These are phyloP conservation scores for Massariosphaeria phaeospora DNA, from an alignment of 495 filamentous ascomycete species.

Conservation along the genomic window DNA sequence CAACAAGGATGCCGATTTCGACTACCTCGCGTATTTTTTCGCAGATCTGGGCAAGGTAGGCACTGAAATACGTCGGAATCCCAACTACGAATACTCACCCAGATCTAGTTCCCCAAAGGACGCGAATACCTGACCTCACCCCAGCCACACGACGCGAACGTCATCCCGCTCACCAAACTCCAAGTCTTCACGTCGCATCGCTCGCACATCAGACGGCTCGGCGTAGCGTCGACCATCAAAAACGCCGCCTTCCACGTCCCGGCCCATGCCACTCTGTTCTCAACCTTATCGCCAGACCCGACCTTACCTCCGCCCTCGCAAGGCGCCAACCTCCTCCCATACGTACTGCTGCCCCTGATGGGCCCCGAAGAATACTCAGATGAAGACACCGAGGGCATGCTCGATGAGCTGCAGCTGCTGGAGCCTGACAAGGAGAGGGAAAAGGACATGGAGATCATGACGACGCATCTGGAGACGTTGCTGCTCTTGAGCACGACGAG, in stretches of 20 bases:
- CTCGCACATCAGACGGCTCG: slow-evolving; percentile 71
- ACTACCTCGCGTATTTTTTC: slow-evolving; percentile 90
- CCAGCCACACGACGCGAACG: slow-evolving; percentile 64
- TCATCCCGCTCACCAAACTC: slow-evolving; percentile 82
- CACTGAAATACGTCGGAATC: background rate
- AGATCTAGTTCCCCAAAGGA: slow-evolving; percentile 51
- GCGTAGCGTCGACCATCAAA: slow-evolving; percentile 89
- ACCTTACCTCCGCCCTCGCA: slow-evolving; percentile 55
- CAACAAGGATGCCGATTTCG: slow-evolving; percentile 82
- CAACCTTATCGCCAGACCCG: slow-evolving; percentile 52
- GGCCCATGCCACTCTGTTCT: slow-evolving; percentile 63
- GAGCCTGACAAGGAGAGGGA: slow-evolving; percentile 84
- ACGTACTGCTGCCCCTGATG: slow-evolving; percentile 69
- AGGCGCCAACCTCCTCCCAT: slow-evolving; percentile 77
- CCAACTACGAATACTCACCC: background rate
- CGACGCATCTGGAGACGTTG: slow-evolving; percentile 83
- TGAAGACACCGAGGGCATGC: slow-evolving; percentile 71
- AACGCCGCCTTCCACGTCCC: slow-evolving; percentile 71
- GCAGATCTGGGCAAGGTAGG: slow-evolving; percentile 76
- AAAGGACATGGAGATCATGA: slow-evolving; percentile 63
- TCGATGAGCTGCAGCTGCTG: slow-evolving; percentile 80
- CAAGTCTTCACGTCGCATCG: slow-evolving; percentile 88
- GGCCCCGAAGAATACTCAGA: slow-evolving; percentile 55
- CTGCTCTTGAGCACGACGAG: slow-evolving; percentile 74
- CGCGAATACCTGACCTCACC: slow-evolving; percentile 69